phyloP scores from a whole-genome alignment of 2,329 filamentous ascomycete genomes.

The Fusarium buharicum region DNA sequence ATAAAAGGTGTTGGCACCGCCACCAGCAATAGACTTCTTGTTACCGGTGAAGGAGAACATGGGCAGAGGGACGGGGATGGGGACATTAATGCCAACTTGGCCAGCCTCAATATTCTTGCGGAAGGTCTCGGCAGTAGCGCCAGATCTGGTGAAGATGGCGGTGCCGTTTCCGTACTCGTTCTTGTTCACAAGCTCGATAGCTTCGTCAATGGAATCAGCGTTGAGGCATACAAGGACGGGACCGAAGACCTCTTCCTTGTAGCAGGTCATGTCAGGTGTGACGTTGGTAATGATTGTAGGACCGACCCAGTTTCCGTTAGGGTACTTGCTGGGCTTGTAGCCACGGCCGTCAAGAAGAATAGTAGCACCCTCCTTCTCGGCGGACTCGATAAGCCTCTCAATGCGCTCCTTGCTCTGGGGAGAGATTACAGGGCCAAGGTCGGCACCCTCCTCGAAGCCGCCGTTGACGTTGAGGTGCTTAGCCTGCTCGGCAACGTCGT shows the following conservation, averaged over 20 bases:
- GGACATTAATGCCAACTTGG: conserved; percentile 87
- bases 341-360: conserved; percentile 85
- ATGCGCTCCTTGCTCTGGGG: conserved; percentile 83
- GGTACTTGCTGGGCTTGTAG: conserved; percentile 79
- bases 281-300: conserved; percentile 87
- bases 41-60: conserved; percentile 80
- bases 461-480: conserved; percentile 79
- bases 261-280: conserved; percentile 83
- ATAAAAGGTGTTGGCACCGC: conserved; percentile 94
- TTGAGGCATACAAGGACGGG: conserved; percentile 85
- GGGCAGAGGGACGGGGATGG: conserved; percentile 76
- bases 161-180: conserved; percentile 91
- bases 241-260: conserved; percentile 86
- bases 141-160: conserved; percentile 84
- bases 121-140: conserved; percentile 80
- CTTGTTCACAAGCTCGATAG: conserved; percentile 81
- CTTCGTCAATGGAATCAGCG: conserved; percentile 80
- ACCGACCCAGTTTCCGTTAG: conserved; percentile 85
- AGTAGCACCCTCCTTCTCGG: conserved; percentile 82
- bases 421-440: conserved; percentile 84
- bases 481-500: conserved; percentile 80
- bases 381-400: conserved; percentile 77
- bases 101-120: conserved; percentile 84
- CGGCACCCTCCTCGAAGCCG: conserved; percentile 82
- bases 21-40: conserved; percentile 92